Base-by-base conservation (phyloP, 148 eudicot species). In the Drosera capensis region DNA sequence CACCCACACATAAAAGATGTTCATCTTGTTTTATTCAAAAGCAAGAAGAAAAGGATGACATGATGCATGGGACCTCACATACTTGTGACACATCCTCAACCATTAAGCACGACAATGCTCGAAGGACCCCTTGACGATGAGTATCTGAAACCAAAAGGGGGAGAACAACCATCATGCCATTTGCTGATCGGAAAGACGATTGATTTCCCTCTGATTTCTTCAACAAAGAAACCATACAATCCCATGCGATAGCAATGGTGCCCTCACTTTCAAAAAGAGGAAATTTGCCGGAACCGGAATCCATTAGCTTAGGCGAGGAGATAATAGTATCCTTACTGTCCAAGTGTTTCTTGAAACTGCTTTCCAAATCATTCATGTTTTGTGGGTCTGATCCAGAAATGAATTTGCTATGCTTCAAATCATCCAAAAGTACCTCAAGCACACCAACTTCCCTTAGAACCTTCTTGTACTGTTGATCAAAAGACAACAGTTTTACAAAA, bases 391-490 rank as follows among this genome's bases (percentile, higher is more conserved):
- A 45, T 28, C 88, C 94, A 36, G 64, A 56, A 35, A 78, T 74
- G 71, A 60, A 70, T 63, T 71, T 85, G 66, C 81, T 84, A 56
- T 85, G 82, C 74, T 86, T 92, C 52, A 92, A 52, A 76, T 92
- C 99, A 68, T 92, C 99, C 40, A 92, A 64, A 56, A 92, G 66
- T 71, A 85, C 95, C 61, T 85, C 99, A 48, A 92, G 76, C 54
- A 92, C 86, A 40, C 99, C 99, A 74, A 92, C 95, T 72, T 92
- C 99, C 30, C 99, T 80, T 61, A 92, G 57, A 23, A 81, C 87
- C 63, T 74, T 92, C 63, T 92, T 92, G 68, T 81, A 92, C 62
- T 85, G 86, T 58, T 78, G 88, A 68, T 92, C 95, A 63, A 85
- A 92, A 29, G 99, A 92, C 40, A 92, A 65, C 11, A 92, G 71